These are phyloP conservation scores for Phytopythium chamaehyphon DNA, from an alignment of 352 stramenopile genomes.

Conservation along the genomic window DNA sequence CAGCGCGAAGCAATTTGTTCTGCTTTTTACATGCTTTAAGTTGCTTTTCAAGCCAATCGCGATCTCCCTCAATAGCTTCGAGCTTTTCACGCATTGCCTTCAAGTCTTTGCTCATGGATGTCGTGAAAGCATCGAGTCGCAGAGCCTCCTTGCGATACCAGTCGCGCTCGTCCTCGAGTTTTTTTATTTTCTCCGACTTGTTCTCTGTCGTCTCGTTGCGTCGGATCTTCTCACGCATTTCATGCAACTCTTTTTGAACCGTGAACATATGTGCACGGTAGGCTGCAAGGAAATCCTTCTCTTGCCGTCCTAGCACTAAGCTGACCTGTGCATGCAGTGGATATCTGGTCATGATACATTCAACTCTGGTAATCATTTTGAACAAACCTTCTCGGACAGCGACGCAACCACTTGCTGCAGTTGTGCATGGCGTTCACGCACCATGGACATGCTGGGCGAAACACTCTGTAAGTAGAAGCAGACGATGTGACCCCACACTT, in stretches of 20 bases:
- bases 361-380: background rate
- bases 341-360: background rate
- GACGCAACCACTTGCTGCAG: slow-evolving; percentile 78
- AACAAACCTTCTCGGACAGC: slow-evolving; percentile 70
- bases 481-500: no score
- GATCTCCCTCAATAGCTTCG: slow-evolving; percentile 87
- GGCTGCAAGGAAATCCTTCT: slow-evolving; percentile 90
- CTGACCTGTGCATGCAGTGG: slow-evolving; percentile 51
- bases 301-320: slow-evolving; percentile 85
- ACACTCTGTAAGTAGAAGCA: no score
- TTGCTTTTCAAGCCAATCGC: slow-evolving; percentile 90
- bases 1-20: slow-evolving; percentile 88
- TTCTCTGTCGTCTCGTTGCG: slow-evolving; percentile 87
- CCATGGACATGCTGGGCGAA: slow-evolving; percentile 57
- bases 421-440: slow-evolving; percentile 77
- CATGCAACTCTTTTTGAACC: slow-evolving; percentile 92
- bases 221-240: slow-evolving; percentile 87
- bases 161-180: slow-evolving; percentile 92
- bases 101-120: slow-evolving; percentile 90
- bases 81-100: slow-evolving; percentile 92
- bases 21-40: slow-evolving; percentile 93
- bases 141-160: slow-evolving; percentile 92
- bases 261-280: slow-evolving; percentile 96
- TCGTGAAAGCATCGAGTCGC: slow-evolving; percentile 88
- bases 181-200: slow-evolving; percentile 90